These are phyloP conservation scores for Phylloporus scabripes DNA, from an alignment of 768 basidiomycete species.

Conservation along the genomic window DNA sequence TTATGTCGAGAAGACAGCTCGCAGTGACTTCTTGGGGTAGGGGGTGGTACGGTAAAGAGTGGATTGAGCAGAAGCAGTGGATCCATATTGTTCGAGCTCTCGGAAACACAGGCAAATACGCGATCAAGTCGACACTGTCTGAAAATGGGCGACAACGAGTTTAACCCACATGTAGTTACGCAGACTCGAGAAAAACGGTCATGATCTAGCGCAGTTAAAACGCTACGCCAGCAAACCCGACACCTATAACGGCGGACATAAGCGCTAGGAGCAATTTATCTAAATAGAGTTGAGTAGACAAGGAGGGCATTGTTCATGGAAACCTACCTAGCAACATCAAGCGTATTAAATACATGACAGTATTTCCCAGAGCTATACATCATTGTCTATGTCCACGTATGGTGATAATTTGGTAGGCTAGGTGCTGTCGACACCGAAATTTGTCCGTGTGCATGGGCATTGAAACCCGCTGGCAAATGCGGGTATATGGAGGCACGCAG, in stretches of 20 bases:
- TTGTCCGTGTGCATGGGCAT: background rate
- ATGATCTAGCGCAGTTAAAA: background rate
- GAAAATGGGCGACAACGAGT: background rate
- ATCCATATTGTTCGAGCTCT: background rate
- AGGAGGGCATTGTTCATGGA: background rate
- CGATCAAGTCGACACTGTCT: background rate
- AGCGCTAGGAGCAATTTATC: background rate
- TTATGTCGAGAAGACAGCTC: background rate
- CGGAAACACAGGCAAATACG: background rate
- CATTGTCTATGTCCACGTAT: background rate
- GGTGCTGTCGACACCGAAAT: background rate
- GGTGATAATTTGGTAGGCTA: background rate
- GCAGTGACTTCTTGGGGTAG: background rate
- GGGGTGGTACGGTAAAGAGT: background rate
- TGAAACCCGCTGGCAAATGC: no score
- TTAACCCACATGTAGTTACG: background rate
- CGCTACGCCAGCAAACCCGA: background rate
- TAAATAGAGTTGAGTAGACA: background rate
- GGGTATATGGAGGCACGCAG: background rate
- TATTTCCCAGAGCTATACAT: background rate
- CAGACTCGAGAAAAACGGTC: background rate
- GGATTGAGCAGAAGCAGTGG: background rate
- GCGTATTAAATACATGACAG: background rate
- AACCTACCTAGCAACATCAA: background rate
- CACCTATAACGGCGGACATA: background rate